Evolutionary conservation across 352 stramenopile genomes (phyloP), one percentile per base, ranked within the genome.

Genomic region (Globisporangium apiculatum): DNA sequence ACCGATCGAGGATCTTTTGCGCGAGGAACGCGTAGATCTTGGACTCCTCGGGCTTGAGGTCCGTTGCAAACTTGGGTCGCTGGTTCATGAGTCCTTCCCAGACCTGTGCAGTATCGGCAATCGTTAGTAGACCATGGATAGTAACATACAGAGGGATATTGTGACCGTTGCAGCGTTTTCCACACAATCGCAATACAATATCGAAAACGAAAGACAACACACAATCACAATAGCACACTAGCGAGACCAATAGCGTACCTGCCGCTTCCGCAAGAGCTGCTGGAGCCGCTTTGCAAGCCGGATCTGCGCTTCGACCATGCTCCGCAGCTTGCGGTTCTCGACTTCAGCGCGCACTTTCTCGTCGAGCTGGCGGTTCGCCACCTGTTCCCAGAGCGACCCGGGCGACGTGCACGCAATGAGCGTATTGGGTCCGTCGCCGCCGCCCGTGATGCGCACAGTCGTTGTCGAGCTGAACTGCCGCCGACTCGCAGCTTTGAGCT

Each of bases 321-420:
- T 53, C 31, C 59, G 52, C 31, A 65, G 53, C 40, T 65, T 65
- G 31, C 52, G 52, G 40, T 65, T 65, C 48, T 65, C 59, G 2
- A 60, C 59, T 35, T 65, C 52, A 1, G 59, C 59, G 31, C 59
- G 52, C 14, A 60, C 41, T 41, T 65, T 65, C 46, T 65, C 59
- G 36, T 65, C 59, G 7, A 65, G 40, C 47, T 65, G 59, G 35
- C 53, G 59, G 47, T 65, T 65, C 38, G 59, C 59, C 46, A 65
- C 59, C 48, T 60, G 59, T 42, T 65, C 59, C 59, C 59, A 65
- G n/a, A 65, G 48, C 40, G 59, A 59, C n/a, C 51, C 58, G 0
- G 58, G 58, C 5, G 52, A 52, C 12, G 15, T 63, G 24, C 58
- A 63, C 43, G 51, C 43, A 11, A 63, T 43, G 41, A 63, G 52